Evolutionary conservation across 2,329 filamentous ascomycete species (phyloP).

Genomic region (Emydomyces testavorans): DNA sequence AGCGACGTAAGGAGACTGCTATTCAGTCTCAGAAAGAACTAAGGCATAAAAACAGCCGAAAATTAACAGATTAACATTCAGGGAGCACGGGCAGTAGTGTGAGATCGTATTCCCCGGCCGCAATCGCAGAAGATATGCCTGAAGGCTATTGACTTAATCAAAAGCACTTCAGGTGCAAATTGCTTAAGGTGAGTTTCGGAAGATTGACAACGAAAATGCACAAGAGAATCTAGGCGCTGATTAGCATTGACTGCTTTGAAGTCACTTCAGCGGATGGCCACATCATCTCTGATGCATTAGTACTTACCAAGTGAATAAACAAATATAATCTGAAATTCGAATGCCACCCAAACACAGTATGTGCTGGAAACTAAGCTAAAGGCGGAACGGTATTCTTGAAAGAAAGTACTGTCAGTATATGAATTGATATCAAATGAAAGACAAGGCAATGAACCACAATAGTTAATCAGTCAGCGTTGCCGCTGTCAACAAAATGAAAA

Average conservation of each 20-base stretch:
- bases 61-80: conserved; percentile 32
- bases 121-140: not conserved
- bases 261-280: not conserved
- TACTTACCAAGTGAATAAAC: conserved; percentile 24
- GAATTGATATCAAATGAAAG: conserved; percentile 2
- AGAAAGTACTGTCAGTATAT: not conserved
- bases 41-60: conserved; percentile 20
- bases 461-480: not conserved
- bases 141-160: not conserved
- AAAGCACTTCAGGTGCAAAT: conserved; percentile 1
- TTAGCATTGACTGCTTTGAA: not conserved
- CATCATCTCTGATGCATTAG: not conserved
- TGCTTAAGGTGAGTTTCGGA: conserved; percentile 1
- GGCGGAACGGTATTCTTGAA: not conserved
- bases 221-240: not conserved
- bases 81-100: not conserved
- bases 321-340: conserved; percentile 7
- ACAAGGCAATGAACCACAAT: not conserved
- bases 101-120: not conserved
- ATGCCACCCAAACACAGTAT: not conserved
- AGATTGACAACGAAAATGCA: not conserved
- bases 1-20: conserved; percentile 30
- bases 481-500: not conserved
- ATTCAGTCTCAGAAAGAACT: conserved; percentile 26
- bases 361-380: not conserved